Percentiles rank a stretch among this genome's conserved stretches.
phyloP scores from a whole-genome alignment of 1,284 basidiomycete species.

The Trametes polyzona region DNA sequence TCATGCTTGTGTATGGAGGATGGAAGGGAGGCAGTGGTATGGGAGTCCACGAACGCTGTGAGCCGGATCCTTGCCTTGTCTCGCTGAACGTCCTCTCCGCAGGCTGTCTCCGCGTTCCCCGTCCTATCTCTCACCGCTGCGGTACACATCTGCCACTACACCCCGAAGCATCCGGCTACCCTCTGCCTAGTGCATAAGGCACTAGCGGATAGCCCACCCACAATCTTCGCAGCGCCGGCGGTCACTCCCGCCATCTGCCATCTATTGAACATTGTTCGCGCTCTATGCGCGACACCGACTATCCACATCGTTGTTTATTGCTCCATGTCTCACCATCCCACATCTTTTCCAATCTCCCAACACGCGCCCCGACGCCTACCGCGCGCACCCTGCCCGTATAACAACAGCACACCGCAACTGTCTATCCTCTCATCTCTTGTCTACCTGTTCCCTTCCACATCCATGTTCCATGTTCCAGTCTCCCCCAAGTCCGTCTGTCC shows the following conservation, averaged over 20 bases:
- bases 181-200: neutral
- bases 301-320: constrained; percentile 1
- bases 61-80: neutral
- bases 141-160: neutral
- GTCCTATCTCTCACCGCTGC: neutral
- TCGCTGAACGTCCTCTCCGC: neutral
- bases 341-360: neutral
- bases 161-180: too few species aligned
- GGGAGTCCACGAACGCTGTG: neutral
- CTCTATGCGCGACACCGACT: neutral
- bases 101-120: neutral
- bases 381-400: neutral
- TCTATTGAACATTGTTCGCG: neutral
- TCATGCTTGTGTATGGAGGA: neutral
- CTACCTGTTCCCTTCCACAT: too few species aligned
- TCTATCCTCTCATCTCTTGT: neutral
- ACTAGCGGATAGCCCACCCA: neutral
- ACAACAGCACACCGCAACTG: neutral
- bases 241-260: neutral
- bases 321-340: constrained; percentile 9
- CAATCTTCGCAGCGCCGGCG: neutral
- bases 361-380: neutral
- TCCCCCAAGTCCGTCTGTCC: neutral
- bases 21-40: neutral
- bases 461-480: too few species aligned